Evolutionary conservation across 768 basidiomycete species (phyloP), one percentile per base, ranked within the genome.

Genomic region (Pulveroboletus ravenelii): DNA sequence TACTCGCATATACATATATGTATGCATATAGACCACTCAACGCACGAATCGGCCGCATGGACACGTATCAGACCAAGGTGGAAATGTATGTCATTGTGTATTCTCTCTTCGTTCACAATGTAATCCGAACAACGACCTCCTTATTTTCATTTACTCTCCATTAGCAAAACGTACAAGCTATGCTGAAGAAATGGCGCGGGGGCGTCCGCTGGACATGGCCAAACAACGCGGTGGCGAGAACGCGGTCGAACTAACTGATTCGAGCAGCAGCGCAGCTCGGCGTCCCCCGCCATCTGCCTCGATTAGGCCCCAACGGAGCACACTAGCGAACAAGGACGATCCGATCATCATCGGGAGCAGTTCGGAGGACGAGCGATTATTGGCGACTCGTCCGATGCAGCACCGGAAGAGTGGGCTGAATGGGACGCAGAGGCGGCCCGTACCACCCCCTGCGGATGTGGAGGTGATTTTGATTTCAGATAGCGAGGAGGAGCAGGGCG

Each of bases 401-500:
- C 51, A 47, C 23, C 49, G 41, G 10, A 47, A 25, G 18, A 46
- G 30, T 12, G 52, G 36, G 39, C 48, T 12, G 5, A 13, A 20
- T 6, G 39, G 45, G 37, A 41, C 30, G 7, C 56, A 51, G 34
- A 37, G 20, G 18, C 23, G 7, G 31, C 30, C 36, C 4, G 39
- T 0, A 0, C 55, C 53, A 23, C 62, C 54, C 1, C 56, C 56
- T 17, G 2, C 6, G n/a, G 20, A 52, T 5, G 55, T 10, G 7
- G 67, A 67, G 29, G 63, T 69, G 15, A 68, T 68, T n/a, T 57
- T 53, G 10, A 47, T 69, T n/a, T 44, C 48, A 10, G 67, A 69
- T 17, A 69, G 63, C 15, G 65, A 67, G 0, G 53, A 57, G 3
- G 60, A 56, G 10, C 1, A 10, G 25, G 41, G 15, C 10, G 37